Evolutionary conservation across 176 grass and related monocot genomes (phyloP).

Genomic region (Thinopyrum elongatum): DNA sequence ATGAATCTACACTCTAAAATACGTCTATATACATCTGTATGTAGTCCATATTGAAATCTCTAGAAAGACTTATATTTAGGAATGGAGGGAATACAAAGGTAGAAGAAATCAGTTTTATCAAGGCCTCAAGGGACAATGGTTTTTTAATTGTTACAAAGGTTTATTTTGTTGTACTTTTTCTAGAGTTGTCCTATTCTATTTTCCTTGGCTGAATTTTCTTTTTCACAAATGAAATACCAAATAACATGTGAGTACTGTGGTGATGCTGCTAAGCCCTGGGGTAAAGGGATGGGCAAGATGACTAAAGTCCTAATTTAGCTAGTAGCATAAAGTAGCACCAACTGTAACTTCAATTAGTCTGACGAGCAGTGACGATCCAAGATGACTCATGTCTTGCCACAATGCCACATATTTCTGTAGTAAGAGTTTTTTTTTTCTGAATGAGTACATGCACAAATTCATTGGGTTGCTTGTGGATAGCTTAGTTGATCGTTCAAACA

Average conservation of each 20-base stretch:
- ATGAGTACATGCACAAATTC: not conserved
- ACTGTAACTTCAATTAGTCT: not conserved
- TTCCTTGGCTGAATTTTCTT: not conserved
- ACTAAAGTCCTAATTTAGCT: not conserved
- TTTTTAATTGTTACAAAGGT: not conserved
- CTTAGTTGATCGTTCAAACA: not conserved
- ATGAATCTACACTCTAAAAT: no score
- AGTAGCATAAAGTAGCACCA: not conserved
- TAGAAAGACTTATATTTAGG: no score
- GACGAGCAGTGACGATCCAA: not conserved
- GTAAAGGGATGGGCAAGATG: not conserved
- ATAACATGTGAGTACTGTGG: not conserved
- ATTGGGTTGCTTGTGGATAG: not conserved
- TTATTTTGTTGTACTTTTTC: not conserved
- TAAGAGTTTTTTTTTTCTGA: constrained; percentile 18
- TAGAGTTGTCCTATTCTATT: not conserved
- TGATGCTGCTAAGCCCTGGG: not conserved
- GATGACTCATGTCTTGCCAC: not conserved
- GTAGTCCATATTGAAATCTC: no score
- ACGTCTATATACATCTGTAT: no score
- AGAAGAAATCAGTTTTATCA: constrained; percentile 17
- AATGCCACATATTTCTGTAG: not conserved
- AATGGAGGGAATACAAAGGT: no score
- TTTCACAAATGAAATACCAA: not conserved
- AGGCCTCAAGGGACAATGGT: no score